These are phyloP conservation scores for Nemania sp. DNA, from an alignment of 2,329 filamentous ascomycete genomes.

Conservation along the genomic window DNA sequence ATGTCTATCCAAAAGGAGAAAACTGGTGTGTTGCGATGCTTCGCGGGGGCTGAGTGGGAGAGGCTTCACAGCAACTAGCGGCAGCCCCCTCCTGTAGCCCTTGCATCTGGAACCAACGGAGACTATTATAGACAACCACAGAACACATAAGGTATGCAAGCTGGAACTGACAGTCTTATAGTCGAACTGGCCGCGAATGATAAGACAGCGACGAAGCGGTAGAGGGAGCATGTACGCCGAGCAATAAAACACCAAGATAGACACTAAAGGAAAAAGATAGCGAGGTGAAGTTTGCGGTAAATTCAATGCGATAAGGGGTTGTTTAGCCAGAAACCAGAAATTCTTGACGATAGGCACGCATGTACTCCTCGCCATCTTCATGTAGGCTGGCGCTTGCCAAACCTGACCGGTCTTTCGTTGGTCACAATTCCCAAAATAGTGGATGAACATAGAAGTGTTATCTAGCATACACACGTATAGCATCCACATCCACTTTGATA, in stretches of 20 bases:
- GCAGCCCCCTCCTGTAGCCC: conserved; percentile 17
- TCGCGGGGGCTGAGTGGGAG: conserved; percentile 13
- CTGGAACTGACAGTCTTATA: not conserved
- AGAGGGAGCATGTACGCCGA: not conserved
- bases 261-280: not conserved
- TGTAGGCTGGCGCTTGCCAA: conserved; percentile 21
- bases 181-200: not conserved
- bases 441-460: not conserved
- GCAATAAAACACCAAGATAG: not conserved
- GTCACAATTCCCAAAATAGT: not conserved
- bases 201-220: not conserved
- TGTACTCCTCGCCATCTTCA: not conserved
- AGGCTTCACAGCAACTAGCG: not conserved
- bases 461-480: not conserved
- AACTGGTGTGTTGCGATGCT: conserved; percentile 2
- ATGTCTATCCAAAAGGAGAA: not conserved
- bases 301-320: not conserved
- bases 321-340: not conserved
- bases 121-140: not conserved
- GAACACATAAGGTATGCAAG: not conserved
- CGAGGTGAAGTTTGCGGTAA: not conserved
- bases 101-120: conserved; percentile 16
- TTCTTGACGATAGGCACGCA: not conserved
- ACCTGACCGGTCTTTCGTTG: not conserved
- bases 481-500: not conserved